These are phyloP conservation scores for Oryza nivara DNA, from an alignment of 176 grass and related monocot genomes.

Conservation along the genomic window DNA sequence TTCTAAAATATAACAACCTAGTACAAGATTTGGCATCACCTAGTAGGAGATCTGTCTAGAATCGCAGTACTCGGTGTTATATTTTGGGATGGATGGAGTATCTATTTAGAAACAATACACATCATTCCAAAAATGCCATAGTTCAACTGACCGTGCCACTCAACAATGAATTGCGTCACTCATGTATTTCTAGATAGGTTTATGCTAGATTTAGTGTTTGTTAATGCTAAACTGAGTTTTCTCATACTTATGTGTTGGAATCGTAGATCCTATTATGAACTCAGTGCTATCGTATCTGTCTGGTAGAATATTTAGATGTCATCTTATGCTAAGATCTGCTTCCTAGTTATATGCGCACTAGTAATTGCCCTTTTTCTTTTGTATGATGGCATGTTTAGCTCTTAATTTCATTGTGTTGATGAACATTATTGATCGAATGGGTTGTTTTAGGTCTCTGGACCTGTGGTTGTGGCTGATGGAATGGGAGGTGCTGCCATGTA, in stretches of 20 bases:
- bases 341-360: background rate
- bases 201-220: background rate
- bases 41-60: no score
- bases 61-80: no score
- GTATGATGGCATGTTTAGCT: background rate
- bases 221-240: background rate
- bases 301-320: background rate
- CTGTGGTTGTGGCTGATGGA: conserved; percentile 93
- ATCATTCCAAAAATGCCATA: no score
- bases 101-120: no score
- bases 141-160: no score
- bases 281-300: background rate
- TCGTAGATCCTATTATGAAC: background rate
- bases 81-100: no score
- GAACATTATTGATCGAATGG: background rate
- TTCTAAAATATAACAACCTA: no score
- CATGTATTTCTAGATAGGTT: background rate
- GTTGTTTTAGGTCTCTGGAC: conserved; percentile 74
- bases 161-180: no score
- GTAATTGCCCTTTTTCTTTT: background rate
- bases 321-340: conserved; percentile 3
- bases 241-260: background rate
- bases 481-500: conserved; percentile 79
- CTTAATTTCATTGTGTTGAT: background rate
- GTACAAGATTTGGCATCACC: no score